These are phyloP conservation scores for Saposhnikovia divaricata DNA, from an alignment of 129 eudicot species.

Conservation along the genomic window DNA sequence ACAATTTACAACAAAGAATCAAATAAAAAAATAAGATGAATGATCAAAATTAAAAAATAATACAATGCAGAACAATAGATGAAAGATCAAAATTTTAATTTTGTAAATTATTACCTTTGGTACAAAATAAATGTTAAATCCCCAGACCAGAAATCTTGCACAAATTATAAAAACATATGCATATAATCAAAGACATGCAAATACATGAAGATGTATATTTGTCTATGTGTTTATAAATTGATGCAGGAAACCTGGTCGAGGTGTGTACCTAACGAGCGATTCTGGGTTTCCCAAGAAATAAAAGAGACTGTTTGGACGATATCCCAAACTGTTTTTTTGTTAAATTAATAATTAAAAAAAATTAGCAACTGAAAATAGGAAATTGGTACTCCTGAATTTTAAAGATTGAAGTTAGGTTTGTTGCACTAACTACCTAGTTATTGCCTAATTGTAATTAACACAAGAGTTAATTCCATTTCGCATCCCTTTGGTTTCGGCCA, in stretches of 20 bases:
- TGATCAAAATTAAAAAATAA: neutral
- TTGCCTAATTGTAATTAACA: neutral
- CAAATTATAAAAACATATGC: slow-evolving; percentile 15
- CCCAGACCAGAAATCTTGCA: slow-evolving; percentile 72
- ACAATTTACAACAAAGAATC: neutral
- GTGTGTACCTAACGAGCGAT: slow-evolving; percentile 44
- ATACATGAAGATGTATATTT: slow-evolving; percentile 16
- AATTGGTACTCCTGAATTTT: neutral
- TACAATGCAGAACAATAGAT: neutral
- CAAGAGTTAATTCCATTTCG: too few species aligned
- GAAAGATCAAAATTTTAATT: neutral
- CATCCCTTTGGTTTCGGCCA: too few species aligned
- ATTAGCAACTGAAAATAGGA: neutral
- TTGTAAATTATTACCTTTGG: neutral
- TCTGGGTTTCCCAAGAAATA: slow-evolving; percentile 39
- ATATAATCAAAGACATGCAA: slow-evolving; percentile 13
- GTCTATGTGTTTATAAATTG: slow-evolving; percentile 8
- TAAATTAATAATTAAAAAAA: neutral
- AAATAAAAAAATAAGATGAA: neutral
- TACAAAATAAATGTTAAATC: slow-evolving; percentile 8
- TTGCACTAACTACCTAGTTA: neutral
- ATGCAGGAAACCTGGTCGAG: slow-evolving; percentile 62
- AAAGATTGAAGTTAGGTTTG: neutral
- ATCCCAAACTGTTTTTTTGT: slow-evolving; percentile 1
- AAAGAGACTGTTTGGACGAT: neutral